These are phyloP conservation scores for Hypoxylon sp. DNA, from an alignment of 2,329 filamentous ascomycete genomes.

Conservation along the genomic window DNA sequence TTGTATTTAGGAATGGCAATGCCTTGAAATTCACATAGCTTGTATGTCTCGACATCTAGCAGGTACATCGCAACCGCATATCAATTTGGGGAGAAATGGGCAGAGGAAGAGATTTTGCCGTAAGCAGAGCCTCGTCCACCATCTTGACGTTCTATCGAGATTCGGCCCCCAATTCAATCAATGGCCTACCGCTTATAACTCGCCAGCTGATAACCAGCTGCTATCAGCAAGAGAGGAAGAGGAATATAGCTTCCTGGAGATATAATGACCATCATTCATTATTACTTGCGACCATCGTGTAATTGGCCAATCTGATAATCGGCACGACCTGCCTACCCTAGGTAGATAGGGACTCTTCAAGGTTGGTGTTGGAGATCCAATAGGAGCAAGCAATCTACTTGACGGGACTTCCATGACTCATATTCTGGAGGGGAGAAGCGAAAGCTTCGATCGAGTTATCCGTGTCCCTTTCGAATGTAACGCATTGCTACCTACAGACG, in stretches of 20 bases:
- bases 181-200: background rate
- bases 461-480: background rate
- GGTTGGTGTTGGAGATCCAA: background rate
- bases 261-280: background rate
- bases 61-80: conserved; percentile 27
- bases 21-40: conserved; percentile 22
- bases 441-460: background rate
- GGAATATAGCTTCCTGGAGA: background rate
- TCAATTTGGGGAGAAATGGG: background rate
- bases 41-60: conserved; percentile 18
- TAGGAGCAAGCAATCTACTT: background rate
- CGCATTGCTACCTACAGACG: background rate
- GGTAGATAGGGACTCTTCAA: background rate
- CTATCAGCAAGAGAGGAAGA: background rate
- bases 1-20: conserved; percentile 11
- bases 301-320: conserved; percentile 5
- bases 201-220: conserved; percentile 14
- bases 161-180: conserved; percentile 1
- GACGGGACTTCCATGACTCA: background rate
- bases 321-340: background rate
- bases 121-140: conserved; percentile 17
- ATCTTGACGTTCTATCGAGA: conserved; percentile 3
- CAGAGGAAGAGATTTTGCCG: background rate
- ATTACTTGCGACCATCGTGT: conserved; percentile 6
- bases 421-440: background rate